These are phyloP conservation scores for Rhizoclosmatium globosum DNA, from an alignment of 192 early-diverging fungal genomes.

Conservation along the genomic window DNA sequence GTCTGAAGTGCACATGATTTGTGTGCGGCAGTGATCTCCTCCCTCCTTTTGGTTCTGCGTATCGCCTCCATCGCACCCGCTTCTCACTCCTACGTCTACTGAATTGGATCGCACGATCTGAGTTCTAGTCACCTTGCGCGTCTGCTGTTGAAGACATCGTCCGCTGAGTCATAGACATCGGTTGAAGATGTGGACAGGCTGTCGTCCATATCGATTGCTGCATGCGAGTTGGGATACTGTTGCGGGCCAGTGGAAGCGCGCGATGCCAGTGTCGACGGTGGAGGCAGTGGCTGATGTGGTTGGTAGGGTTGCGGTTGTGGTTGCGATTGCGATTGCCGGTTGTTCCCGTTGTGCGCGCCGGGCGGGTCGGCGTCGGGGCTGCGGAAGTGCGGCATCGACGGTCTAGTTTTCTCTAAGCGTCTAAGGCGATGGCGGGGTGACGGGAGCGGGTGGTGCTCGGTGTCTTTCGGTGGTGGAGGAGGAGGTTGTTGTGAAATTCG, in stretches of 20 bases:
- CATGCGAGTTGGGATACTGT: background rate
- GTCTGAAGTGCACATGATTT: background rate
- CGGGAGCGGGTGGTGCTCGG: too few species aligned
- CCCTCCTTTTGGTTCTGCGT: background rate
- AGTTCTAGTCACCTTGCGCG: background rate
- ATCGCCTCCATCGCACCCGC: background rate
- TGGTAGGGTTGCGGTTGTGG: background rate
- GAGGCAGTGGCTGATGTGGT: background rate
- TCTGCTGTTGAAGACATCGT: background rate
- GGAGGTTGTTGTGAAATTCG: too few species aligned
- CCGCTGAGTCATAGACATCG: conserved; percentile 9
- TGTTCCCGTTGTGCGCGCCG: too few species aligned
- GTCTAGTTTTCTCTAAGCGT: too few species aligned
- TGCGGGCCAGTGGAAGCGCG: background rate
- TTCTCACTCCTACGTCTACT: background rate
- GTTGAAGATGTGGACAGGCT: conserved; percentile 1
- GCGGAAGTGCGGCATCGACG: too few species aligned
- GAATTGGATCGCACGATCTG: background rate
- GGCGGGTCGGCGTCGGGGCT: too few species aligned
- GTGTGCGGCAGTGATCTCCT: background rate
- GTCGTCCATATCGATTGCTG: conserved; percentile 12
- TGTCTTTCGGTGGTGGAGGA: too few species aligned
- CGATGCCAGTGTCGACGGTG: background rate
- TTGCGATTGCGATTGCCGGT: background rate
- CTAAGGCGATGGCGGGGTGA: too few species aligned